A percentile compares a stretch with the other conserved stretches of the same genome.
Evolutionary conservation across 495 filamentous ascomycete species (phyloP).

Genomic region (Penicillium riverlandense): DNA sequence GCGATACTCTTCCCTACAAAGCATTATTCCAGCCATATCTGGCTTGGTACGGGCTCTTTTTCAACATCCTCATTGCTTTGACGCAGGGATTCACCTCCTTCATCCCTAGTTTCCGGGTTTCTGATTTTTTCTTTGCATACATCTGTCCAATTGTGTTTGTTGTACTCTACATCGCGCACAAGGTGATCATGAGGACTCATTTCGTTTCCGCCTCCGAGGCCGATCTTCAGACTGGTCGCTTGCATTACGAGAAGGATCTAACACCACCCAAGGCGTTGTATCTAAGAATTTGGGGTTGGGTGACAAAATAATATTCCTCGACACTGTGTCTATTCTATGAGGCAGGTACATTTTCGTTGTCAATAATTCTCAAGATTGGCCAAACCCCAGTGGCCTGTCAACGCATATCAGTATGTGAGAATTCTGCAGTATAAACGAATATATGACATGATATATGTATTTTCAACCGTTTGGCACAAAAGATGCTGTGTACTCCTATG

Average conservation of each 20-base stretch:
- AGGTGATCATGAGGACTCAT: slow-evolving; percentile 27
- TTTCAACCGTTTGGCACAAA: too few relatives aligned
- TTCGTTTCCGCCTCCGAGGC: slow-evolving; percentile 27
- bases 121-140: slow-evolving; percentile 48
- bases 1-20: slow-evolving; percentile 46
- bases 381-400: neutral
- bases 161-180: slow-evolving; percentile 45
- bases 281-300: slow-evolving; percentile 16
- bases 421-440: too few relatives aligned
- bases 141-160: slow-evolving; percentile 47
- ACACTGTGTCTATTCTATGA: too few relatives aligned
- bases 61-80: slow-evolving; percentile 51
- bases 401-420: neutral
- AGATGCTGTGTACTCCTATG: too few relatives aligned
- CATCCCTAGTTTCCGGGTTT: slow-evolving; percentile 45
- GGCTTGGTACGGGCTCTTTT: slow-evolving; percentile 48
- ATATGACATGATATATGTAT: too few relatives aligned
- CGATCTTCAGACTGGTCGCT: slow-evolving; percentile 34
- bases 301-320: slow-evolving; percentile 7
- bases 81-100: slow-evolving; percentile 60
- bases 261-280: slow-evolving; percentile 22
- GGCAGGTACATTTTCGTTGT: neutral
- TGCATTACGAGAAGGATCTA: slow-evolving; percentile 23
- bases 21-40: slow-evolving; percentile 47
- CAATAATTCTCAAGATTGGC: neutral